A percentile compares a stretch with the other conserved stretches of the same genome.
phyloP scores from a whole-genome alignment of 129 eudicot genomes.

The Artemisia argyi region DNA sequence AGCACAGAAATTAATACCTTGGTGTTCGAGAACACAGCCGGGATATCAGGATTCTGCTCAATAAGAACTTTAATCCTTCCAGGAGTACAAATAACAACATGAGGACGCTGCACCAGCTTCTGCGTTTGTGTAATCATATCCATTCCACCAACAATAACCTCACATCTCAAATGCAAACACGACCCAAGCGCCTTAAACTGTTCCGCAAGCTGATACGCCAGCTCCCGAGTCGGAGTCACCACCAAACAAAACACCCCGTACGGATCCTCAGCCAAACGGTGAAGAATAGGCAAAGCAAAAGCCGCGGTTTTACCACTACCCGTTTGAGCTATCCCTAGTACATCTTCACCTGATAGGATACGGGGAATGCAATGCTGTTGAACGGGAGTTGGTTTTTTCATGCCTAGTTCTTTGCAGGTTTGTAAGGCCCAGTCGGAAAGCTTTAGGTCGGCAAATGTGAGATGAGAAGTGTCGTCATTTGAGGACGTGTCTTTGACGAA shows the following conservation, averaged over 20 bases:
- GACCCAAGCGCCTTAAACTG: constrained; percentile 92
- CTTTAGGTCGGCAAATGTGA: constrained; percentile 59
- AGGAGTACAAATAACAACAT: constrained; percentile 83
- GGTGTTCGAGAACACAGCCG: constrained; percentile 67
- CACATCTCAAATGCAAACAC: constrained; percentile 58
- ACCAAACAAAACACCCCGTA: constrained; percentile 83
- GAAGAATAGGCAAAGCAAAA: constrained; percentile 79
- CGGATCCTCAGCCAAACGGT: constrained; percentile 63
- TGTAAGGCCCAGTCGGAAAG: constrained; percentile 67
- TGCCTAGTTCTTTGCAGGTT: constrained; percentile 78
- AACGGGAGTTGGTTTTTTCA: constrained; percentile 80
- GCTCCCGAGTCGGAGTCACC: constrained; percentile 83
- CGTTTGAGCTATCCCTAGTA: constrained; percentile 78
- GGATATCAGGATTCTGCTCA: constrained; percentile 74
- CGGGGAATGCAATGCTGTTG: constrained; percentile 80
- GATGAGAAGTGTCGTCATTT: constrained; percentile 20
- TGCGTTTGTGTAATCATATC: constrained; percentile 68
- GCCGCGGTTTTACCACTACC: constrained; percentile 95
- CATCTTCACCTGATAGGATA: constrained; percentile 68
- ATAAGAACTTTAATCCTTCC: constrained; percentile 79
- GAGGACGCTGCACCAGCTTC: constrained; percentile 69
- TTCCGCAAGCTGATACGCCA: constrained; percentile 89
- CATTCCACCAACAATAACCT: constrained; percentile 86
- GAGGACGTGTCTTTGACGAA: constrained; percentile 43
- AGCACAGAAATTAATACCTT: constrained; percentile 44